phyloP scores from a whole-genome alignment of 805 yeast species.

The Candida easanensis region DNA sequence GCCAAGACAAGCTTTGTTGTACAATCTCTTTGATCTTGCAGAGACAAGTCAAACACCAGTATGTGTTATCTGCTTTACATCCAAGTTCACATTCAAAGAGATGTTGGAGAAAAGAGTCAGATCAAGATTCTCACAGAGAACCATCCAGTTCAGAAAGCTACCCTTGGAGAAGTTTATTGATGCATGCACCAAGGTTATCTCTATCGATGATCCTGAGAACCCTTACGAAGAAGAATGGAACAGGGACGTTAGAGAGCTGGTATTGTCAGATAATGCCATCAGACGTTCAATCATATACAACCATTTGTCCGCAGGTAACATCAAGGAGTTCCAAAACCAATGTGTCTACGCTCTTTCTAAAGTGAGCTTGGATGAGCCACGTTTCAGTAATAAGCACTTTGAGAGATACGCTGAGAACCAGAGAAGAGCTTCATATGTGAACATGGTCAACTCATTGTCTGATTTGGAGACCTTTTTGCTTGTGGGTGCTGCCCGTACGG shows the following conservation, averaged over 20 bases:
- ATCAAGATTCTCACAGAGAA: slow-evolving; percentile 81
- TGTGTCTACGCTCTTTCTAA: slow-evolving; percentile 40
- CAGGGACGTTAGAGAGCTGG: slow-evolving; percentile 28
- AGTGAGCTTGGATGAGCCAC: slow-evolving; percentile 28
- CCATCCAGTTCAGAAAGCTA: slow-evolving; percentile 56
- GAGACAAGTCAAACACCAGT: slow-evolving; percentile 70
- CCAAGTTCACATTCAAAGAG: slow-evolving; percentile 74
- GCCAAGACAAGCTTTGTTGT: slow-evolving; percentile 77
- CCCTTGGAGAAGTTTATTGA: slow-evolving; percentile 44
- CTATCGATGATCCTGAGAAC: slow-evolving; percentile 27
- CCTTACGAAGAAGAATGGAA: slow-evolving; percentile 44
- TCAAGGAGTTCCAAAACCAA: slow-evolving; percentile 46
- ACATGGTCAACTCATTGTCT: slow-evolving; percentile 44
- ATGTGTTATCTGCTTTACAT: slow-evolving; percentile 76
- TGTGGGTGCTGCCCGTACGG: slow-evolving; percentile 72
- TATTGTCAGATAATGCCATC: slow-evolving; percentile 32
- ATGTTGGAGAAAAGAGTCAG: slow-evolving; percentile 87
- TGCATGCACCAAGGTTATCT: slow-evolving; percentile 42
- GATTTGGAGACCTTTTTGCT: slow-evolving; percentile 69
- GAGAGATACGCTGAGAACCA: slow-evolving; percentile 30
- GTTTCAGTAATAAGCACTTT: slow-evolving; percentile 23
- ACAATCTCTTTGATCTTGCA: slow-evolving; percentile 84
- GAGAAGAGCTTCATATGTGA: slow-evolving; percentile 23
- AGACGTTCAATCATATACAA: slow-evolving; percentile 40
- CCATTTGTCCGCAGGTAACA: slow-evolving; percentile 58